Percentiles rank a stretch among this genome's conserved stretches.
These are phyloP conservation scores for Starmerella floris DNA, from an alignment of 805 yeast genomes.

Conservation along the genomic window DNA sequence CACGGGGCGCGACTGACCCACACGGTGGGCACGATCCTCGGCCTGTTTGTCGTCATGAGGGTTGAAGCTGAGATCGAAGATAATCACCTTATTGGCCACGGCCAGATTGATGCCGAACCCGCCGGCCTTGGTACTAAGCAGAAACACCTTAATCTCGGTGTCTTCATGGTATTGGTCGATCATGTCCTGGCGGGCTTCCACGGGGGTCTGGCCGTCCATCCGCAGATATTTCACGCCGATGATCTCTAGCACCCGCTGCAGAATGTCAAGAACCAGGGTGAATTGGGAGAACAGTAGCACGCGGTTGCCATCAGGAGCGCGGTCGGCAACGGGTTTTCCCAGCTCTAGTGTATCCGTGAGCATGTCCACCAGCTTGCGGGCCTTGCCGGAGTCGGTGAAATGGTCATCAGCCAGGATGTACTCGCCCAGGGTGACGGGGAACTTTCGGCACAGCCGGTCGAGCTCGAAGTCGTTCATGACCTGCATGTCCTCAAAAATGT, in stretches of 20 bases:
- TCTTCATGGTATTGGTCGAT: constrained; percentile 84
- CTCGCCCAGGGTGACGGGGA: constrained; percentile 46
- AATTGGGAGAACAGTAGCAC: constrained; percentile 78
- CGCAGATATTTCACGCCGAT: constrained; percentile 61
- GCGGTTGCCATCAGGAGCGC: constrained; percentile 36
- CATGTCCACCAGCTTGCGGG: constrained; percentile 41
- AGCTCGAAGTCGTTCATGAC: constrained; percentile 89
- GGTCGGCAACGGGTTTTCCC: background rate
- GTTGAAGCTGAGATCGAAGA: constrained; percentile 87
- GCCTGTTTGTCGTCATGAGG: constrained; percentile 99
- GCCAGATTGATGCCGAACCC: constrained; percentile 96
- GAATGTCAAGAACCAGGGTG: constrained; percentile 80
- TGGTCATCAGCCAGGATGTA: constrained; percentile 41
- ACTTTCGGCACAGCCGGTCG: constrained; percentile 56
- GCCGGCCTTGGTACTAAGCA: constrained; percentile 91
- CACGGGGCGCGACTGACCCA: constrained; percentile 83
- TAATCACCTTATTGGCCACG: constrained; percentile 83
- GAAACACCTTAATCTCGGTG: constrained; percentile 65
- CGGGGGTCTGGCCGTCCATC: constrained; percentile 87
- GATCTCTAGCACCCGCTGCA: constrained; percentile 59
- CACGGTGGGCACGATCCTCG: constrained; percentile 96
- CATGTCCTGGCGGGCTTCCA: constrained; percentile 80
- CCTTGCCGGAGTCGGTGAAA: constrained; percentile 66
- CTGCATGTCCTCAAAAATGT: constrained; percentile 84
- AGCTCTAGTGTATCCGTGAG: constrained; percentile 24